Percentiles rank a stretch among this genome's conserved stretches.
phyloP scores from a whole-genome alignment of 176 grass and related monocot genomes.

The Carex littledalei region DNA sequence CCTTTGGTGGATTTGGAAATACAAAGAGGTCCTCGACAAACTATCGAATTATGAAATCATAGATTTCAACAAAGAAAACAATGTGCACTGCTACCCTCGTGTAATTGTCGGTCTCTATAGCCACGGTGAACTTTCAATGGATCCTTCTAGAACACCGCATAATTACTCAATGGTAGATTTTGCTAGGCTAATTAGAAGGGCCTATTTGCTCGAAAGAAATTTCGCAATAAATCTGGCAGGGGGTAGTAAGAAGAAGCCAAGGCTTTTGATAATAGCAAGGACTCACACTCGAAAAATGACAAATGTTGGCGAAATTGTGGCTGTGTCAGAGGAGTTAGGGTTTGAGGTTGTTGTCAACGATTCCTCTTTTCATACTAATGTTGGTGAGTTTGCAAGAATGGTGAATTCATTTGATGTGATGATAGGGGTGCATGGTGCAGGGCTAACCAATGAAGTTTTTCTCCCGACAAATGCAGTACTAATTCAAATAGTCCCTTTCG shows the following conservation, averaged over 20 bases:
- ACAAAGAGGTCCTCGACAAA: conserved; percentile 37
- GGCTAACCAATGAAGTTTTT: conserved; percentile 66
- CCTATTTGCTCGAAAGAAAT: conserved; percentile 39
- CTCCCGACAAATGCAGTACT: conserved; percentile 56
- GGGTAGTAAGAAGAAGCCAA: conserved; percentile 37
- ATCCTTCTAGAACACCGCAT: conserved; percentile 32
- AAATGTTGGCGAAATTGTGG: conserved; percentile 49
- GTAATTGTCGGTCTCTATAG: conserved; percentile 51
- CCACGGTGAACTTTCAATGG: conserved; percentile 62
- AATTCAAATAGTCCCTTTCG: conserved; percentile 60
- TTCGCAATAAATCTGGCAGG: conserved; percentile 15
- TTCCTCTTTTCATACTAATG: conserved; percentile 43
- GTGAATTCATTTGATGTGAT: conserved; percentile 70
- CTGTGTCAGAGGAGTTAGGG: conserved; percentile 40
- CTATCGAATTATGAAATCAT: conserved; percentile 52
- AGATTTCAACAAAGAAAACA: conserved; percentile 52
- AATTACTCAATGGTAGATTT: conserved; percentile 53
- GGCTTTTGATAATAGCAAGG: conserved; percentile 61
- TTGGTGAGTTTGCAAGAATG: conserved; percentile 40
- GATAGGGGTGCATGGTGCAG: conserved; percentile 69
- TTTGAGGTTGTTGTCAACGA: conserved; percentile 67
- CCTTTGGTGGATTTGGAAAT: conserved; percentile 59
- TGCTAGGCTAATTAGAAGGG: conserved; percentile 44
- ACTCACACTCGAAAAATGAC: conserved; percentile 44
- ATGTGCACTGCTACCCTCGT: conserved; percentile 62